Conservation (phyloP, 2,329 filamentous ascomycete species). For the Diaporthe batatas region DNA sequence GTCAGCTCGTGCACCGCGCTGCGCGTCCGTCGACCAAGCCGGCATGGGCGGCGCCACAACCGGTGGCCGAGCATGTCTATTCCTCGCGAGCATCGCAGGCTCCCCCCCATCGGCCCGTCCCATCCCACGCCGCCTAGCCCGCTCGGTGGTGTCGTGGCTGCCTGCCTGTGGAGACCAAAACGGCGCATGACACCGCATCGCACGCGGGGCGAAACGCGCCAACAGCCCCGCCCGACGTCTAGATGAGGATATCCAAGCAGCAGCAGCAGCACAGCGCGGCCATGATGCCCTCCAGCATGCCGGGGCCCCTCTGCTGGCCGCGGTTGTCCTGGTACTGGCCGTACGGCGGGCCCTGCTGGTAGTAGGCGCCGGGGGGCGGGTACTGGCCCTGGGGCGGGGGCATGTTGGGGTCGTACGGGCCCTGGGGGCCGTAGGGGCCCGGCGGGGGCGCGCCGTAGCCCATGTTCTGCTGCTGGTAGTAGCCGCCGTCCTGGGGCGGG, state of each 20-base stretch:
- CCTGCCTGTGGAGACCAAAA: too few species aligned
- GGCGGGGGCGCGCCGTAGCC: constrained; percentile 3
- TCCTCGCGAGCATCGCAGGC: neutral
- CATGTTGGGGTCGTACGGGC: constrained; percentile 16
- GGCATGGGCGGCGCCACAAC: neutral
- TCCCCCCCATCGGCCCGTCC: too few species aligned
- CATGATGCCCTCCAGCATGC: constrained; percentile 37
- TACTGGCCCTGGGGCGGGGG: constrained; percentile 1
- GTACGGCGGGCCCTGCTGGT: constrained; percentile 35
- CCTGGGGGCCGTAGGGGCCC: constrained; percentile 6
- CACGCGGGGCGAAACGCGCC: too few species aligned
- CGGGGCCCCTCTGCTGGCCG: constrained; percentile 36
- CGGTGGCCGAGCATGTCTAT: neutral
- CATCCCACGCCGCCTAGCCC: neutral
- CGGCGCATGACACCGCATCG: neutral
- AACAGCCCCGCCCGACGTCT: too few species aligned
- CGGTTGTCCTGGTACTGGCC: constrained; percentile 37
- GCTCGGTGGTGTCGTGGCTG: too few species aligned
- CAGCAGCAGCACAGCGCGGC: constrained; percentile 42
- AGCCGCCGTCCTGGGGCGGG: constrained; percentile 11
- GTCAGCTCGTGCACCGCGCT: neutral
- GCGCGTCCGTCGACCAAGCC: neutral
- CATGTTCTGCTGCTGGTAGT: constrained; percentile 33
- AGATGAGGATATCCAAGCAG: constrained; percentile 42
- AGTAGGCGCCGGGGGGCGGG: constrained; percentile 24